Evolutionary conservation across 306 rosid genomes (phyloP).

Genomic region (Vigna unguiculata): DNA sequence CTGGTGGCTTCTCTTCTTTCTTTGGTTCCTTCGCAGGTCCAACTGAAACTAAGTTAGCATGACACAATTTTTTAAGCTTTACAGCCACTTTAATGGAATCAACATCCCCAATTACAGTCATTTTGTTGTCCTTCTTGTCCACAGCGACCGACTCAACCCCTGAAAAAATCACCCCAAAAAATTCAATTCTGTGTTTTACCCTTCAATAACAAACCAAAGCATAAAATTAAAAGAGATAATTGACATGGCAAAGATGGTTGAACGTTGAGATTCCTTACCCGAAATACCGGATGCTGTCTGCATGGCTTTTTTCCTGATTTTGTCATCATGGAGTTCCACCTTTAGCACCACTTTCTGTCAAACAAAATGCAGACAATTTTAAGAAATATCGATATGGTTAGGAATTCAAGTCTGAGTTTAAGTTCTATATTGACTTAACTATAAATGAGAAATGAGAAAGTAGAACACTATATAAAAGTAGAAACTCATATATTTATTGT

Average conservation of each 20-base stretch:
- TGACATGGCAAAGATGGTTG: not conserved
- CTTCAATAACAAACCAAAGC: not conserved
- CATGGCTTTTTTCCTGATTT: constrained; percentile 65
- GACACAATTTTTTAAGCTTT: constrained; percentile 67
- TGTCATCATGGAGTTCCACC: constrained; percentile 58
- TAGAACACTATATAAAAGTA: too few species aligned
- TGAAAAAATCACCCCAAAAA: constrained; percentile 33
- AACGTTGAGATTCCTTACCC: constrained; percentile 49
- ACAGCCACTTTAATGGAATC: constrained; percentile 63
- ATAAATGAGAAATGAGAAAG: too few species aligned
- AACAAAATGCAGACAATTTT: constrained; percentile 8
- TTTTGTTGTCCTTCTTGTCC: constrained; percentile 71
- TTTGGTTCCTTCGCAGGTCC: constrained; percentile 68
- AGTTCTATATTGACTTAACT: too few species aligned
- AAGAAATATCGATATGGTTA: too few species aligned
- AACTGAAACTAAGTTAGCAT: constrained; percentile 64
- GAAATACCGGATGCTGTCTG: constrained; percentile 65
- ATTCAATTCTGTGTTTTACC: not conserved
- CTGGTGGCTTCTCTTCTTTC: constrained; percentile 44
- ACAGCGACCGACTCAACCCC: constrained; percentile 78
- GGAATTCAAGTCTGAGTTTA: too few species aligned
- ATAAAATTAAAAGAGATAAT: not conserved
- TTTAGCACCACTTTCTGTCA: constrained; percentile 74
- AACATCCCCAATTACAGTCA: constrained; percentile 71
- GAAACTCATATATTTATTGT: too few species aligned